phyloP scores from a whole-genome alignment of 345 rosid genomes.

The Dipteronia sinensis region DNA sequence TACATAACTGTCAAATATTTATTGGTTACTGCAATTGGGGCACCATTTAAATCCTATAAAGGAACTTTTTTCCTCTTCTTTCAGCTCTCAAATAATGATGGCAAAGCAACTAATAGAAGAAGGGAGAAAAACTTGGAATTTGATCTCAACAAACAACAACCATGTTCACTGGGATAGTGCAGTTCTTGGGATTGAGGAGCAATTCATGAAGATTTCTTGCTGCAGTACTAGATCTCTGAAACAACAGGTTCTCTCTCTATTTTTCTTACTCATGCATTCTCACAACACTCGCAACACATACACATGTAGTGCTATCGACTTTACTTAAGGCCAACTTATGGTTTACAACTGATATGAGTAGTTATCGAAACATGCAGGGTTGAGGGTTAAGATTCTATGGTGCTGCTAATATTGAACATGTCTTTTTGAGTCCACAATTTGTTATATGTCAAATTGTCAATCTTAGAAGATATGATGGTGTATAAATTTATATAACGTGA shows the following conservation, averaged over 20 bases:
- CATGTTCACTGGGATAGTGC: slow-evolving; percentile 77
- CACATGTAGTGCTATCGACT: background rate
- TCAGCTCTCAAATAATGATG: slow-evolving; percentile 73
- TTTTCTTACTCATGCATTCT: background rate
- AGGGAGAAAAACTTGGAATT: slow-evolving; percentile 84
- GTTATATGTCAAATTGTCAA: too few species aligned
- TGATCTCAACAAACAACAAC: slow-evolving; percentile 61
- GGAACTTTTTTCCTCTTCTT: slow-evolving; percentile 3
- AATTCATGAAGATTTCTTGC: slow-evolving; percentile 76
- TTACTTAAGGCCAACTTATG: background rate
- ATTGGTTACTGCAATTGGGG: slow-evolving; percentile 6
- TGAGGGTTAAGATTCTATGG: background rate
- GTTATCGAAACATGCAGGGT: background rate
- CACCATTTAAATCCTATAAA: slow-evolving; percentile 6
- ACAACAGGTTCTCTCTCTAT: slow-evolving; percentile 56
- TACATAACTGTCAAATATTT: slow-evolving; percentile 7
- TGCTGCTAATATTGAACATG: background rate
- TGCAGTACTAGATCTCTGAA: slow-evolving; percentile 75
- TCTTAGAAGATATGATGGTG: too few species aligned
- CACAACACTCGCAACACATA: background rate
- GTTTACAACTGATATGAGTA: background rate
- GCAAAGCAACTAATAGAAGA: slow-evolving; percentile 84
- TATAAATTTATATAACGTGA: too few species aligned
- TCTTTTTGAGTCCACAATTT: background rate
- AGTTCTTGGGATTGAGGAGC: slow-evolving; percentile 75